Evolutionary conservation across 1,139 yeast genomes (phyloP).

Genomic region (Fermentozyma sake): DNA sequence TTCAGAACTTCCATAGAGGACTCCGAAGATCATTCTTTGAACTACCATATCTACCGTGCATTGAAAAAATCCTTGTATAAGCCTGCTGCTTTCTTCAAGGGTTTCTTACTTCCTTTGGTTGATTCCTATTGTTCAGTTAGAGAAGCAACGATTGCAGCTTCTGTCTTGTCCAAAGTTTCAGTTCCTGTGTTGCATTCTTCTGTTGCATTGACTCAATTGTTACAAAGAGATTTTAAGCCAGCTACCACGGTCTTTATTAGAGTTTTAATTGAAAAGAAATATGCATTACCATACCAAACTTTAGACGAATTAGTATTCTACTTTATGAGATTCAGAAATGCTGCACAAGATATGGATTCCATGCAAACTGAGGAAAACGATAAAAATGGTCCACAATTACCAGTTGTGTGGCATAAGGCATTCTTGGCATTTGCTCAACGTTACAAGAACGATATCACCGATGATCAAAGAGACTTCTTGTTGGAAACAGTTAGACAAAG

Average conservation of each 20-base stretch:
- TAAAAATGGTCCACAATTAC: conserved; percentile 55
- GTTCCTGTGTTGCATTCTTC: conserved; percentile 95
- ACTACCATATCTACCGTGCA: conserved; percentile 90
- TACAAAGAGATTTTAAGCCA: conserved; percentile 82
- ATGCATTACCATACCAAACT: conserved; percentile 95
- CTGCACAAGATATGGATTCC: conserved; percentile 33
- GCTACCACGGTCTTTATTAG: conserved; percentile 88
- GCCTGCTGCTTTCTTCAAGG: conserved; percentile 97
- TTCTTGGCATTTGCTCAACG: conserved; percentile 91
- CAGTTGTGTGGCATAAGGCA: conserved; percentile 97
- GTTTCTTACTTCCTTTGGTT: conserved; percentile 85
- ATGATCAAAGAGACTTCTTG: conserved; percentile 92
- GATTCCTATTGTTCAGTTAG: conserved; percentile 81
- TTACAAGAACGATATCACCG: conserved; percentile 94
- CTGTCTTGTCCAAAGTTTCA: conserved; percentile 83
- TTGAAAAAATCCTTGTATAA: conserved; percentile 89
- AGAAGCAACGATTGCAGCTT: conserved; percentile 94
- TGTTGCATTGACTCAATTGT: conserved; percentile 82
- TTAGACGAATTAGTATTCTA: conserved; percentile 94
- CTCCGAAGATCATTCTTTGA: conserved; percentile 63
- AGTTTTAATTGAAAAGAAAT: conserved; percentile 85
- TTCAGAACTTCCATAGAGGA: conserved; percentile 81
- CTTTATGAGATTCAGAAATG: conserved; percentile 80
- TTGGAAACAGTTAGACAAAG: conserved; percentile 89
- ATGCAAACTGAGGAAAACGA: conserved; percentile 29